Evolutionary conservation across 2,329 filamentous ascomycete genomes (phyloP).

Genomic region (Ampelomyces quisqualis): DNA sequence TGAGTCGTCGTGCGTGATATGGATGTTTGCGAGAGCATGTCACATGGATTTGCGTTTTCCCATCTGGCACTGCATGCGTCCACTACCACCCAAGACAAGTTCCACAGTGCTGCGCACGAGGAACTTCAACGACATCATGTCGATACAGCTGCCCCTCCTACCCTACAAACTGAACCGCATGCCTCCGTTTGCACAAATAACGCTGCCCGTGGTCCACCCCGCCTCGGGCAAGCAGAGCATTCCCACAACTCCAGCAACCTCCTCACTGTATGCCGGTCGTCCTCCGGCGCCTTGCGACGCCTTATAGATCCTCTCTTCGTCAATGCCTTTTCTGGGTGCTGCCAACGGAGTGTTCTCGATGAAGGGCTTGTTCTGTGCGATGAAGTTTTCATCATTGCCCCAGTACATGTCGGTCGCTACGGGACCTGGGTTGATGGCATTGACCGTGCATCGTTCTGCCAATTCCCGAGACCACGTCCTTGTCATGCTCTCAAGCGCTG

Average conservation of each 20-base stretch:
- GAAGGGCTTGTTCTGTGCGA: slow-evolving; percentile 60
- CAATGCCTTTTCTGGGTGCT: slow-evolving; percentile 60
- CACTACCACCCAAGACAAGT: too few species aligned
- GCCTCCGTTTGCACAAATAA: slow-evolving; percentile 78
- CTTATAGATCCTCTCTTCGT: slow-evolving; percentile 58
- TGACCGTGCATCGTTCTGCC: slow-evolving; percentile 63
- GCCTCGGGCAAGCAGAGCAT: slow-evolving; percentile 73
- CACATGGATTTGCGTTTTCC: not conserved
- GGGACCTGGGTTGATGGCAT: slow-evolving; percentile 66
- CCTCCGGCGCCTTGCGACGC: slow-evolving; percentile 52
- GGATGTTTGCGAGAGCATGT: not conserved
- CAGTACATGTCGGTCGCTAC: slow-evolving; percentile 65
- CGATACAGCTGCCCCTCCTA: too few species aligned
- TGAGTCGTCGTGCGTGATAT: too few species aligned
- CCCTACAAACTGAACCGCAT: slow-evolving; percentile 50
- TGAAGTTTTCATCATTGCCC: slow-evolving; percentile 58
- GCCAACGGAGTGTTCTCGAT: slow-evolving; percentile 66
- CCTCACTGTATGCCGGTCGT: slow-evolving; percentile 61
- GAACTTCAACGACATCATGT: too few species aligned
- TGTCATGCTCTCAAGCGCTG: slow-evolving; percentile 69
- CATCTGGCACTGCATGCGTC: too few species aligned
- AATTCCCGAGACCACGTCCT: slow-evolving; percentile 66
- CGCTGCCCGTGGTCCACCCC: slow-evolving; percentile 77
- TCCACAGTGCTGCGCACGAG: not conserved
- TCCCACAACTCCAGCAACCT: slow-evolving; percentile 73